Conservation (phyloP, 495 filamentous ascomycete species). For the Hypoxylon trugodes region DNA sequence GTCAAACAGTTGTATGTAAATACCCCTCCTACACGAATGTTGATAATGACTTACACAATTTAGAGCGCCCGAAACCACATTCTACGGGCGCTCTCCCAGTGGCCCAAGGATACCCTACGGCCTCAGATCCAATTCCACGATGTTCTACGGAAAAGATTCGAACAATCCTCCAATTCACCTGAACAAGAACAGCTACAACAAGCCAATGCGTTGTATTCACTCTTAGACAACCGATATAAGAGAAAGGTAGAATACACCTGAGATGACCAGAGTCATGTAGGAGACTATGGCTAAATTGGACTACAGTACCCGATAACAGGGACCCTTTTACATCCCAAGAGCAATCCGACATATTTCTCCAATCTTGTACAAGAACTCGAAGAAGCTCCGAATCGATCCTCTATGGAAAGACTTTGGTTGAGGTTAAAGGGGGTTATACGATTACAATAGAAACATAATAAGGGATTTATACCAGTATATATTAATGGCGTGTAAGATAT, state of each 20-base stretch:
- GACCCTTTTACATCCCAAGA: slow-evolving; percentile 70
- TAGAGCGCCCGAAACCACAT: slow-evolving; percentile 62
- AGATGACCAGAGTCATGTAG: neutral
- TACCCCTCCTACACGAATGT: neutral
- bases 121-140: slow-evolving; percentile 79
- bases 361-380: slow-evolving; percentile 75
- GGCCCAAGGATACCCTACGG: slow-evolving; percentile 81
- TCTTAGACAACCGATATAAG: slow-evolving; percentile 78
- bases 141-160: slow-evolving; percentile 69
- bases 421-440: slow-evolving; percentile 71
- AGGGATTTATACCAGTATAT: neutral
- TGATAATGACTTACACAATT: slow-evolving; percentile 28
- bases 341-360: slow-evolving; percentile 80
- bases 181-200: slow-evolving; percentile 58
- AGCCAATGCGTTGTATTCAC: slow-evolving; percentile 75
- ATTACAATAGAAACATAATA: slow-evolving; percentile 51
- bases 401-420: slow-evolving; percentile 62
- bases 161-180: slow-evolving; percentile 38
- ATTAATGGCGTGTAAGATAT: slow-evolving; percentile 6
- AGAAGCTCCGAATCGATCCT: slow-evolving; percentile 71
- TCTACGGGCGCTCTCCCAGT: slow-evolving; percentile 73
- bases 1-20: slow-evolving; percentile 41
- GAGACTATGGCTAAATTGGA: neutral
- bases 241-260: slow-evolving; percentile 54
- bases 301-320: slow-evolving; percentile 69